Conservation (phyloP, 306 rosid species). For the Canavalia ensiformis region DNA sequence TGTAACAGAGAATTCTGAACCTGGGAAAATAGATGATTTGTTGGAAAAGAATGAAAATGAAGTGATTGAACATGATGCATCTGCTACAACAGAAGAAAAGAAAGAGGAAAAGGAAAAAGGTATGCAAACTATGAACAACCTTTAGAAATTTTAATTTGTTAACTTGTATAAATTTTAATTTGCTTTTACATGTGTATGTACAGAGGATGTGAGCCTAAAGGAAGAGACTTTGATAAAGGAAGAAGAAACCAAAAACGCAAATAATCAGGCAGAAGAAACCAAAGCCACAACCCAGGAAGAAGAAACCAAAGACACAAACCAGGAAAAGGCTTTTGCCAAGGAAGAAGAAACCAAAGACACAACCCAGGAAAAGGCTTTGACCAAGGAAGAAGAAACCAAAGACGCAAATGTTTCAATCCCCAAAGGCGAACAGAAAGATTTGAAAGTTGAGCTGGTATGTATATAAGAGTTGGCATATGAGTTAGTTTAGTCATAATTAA, state of each 20-base stretch:
- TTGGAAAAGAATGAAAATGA: constrained; percentile 27
- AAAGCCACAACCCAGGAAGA: constrained; percentile 8
- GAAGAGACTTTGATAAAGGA: constrained; percentile 35
- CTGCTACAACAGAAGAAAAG: constrained; percentile 24
- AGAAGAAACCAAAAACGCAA: constrained; percentile 25
- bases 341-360: constrained; percentile 35
- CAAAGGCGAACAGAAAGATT: constrained; percentile 47
- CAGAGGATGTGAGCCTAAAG: constrained; percentile 46
- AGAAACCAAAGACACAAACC: not conserved
- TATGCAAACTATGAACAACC: constrained; percentile 1
- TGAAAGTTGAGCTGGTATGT: constrained; percentile 43
- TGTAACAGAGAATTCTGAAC: constrained; percentile 15
- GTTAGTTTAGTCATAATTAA: not conserved
- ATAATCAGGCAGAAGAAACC: constrained; percentile 24
- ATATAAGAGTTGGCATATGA: not conserved
- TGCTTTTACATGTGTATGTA: not conserved
- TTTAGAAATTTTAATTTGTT: not conserved
- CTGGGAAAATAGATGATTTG: constrained; percentile 6
- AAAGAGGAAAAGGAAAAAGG: constrained; percentile 47
- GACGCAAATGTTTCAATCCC: constrained; percentile 46
- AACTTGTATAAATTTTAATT: not conserved
- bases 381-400: constrained; percentile 31
- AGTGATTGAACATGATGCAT: not conserved
- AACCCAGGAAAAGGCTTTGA: constrained; percentile 3
- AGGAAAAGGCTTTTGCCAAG: not conserved